Percentiles rank a stretch among this genome's conserved stretches.
Evolutionary conservation across 2,329 filamentous ascomycete genomes (phyloP).

Genomic region (Ophiostoma perfectum): DNA sequence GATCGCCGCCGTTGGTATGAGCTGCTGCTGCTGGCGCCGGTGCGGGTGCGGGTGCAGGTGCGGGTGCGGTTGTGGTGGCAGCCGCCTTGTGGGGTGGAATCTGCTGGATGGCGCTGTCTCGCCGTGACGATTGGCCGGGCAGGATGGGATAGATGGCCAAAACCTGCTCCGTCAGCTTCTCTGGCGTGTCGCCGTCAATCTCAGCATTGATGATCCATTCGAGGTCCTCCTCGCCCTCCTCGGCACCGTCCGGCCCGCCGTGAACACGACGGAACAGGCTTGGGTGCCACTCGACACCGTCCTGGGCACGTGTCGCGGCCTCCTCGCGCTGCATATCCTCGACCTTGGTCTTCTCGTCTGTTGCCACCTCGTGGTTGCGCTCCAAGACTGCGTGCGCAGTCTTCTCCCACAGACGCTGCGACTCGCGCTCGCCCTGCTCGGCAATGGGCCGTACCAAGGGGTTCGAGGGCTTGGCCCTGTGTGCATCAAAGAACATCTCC

Average conservation of each 20-base stretch:
- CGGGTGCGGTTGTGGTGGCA: conserved; percentile 24
- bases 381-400: conserved; percentile 78
- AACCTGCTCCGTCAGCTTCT: conserved; percentile 74
- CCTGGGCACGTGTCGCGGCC: conserved; percentile 70
- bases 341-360: conserved; percentile 92
- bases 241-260: conserved; percentile 62
- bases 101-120: conserved; percentile 53
- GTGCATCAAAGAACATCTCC: conserved; percentile 84
- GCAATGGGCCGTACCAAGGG: conserved; percentile 70
- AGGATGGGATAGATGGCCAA: conserved; percentile 80
- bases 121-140: conserved; percentile 60
- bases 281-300: conserved; percentile 81
- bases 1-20: conserved; percentile 34
- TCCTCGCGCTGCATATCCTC: conserved; percentile 90
- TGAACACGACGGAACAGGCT: conserved; percentile 74
- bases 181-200: conserved; percentile 60
- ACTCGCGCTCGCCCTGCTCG: conserved; percentile 87
- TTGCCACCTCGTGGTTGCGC: conserved; percentile 81
- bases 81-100: conserved; percentile 31
- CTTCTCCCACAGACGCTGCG: conserved; percentile 77
- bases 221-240: conserved; percentile 80
- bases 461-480: conserved; percentile 66
- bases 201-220: conserved; percentile 92
- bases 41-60: conserved; percentile 25
- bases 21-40: conserved; percentile 7